Evolutionary conservation across 1,284 basidiomycete genomes (phyloP), one percentile per base, ranked within the genome.

Genomic region (Limonomyces culmigenus): DNA sequence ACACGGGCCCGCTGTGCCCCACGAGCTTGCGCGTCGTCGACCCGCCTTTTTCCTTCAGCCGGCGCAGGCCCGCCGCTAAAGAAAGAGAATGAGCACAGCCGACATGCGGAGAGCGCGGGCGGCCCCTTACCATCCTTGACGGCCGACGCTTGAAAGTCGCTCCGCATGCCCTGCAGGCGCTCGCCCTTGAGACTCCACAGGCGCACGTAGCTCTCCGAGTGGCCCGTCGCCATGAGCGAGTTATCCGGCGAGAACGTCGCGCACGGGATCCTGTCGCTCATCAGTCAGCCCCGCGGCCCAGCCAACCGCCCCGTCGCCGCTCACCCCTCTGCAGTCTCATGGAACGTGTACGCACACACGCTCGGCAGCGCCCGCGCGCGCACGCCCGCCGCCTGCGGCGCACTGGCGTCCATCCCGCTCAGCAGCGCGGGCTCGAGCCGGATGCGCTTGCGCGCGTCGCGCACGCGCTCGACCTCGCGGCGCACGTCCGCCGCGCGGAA

Each of bases 101-200:
- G 33, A 36, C 33, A 40, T 43, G 14, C 39, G 29, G 29, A 15
- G 32, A 43, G 34, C 36, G 29, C 34, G 17, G 3, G 25, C n/a
- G n/a, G n/a, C n/a, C n/a, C n/a, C 76, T 44, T 40, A 84, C 85
- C 54, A 50, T 87, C 84, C 51, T 68, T 70, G 43, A 85, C 65
- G 13, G 68, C 62, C 35, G 62, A 73, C 4, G 73, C 51, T 15
- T 72, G 67, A 41, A 87, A 83, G 45, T 91, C 77, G 46, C 77
- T 81, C 42, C 78, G 66, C 47, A 79, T 62, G 6, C 74, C 83
- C 47, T 68, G 74, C 35, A 99, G 58, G 48, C 81, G 85, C 52
- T 97, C 88, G 15, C 88, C 88, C 49, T 92, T 96, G 38, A 97
- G 58, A 51, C 75, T 95, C 93, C 95, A 99, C 39, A 99, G 47